Base-by-base conservation (phyloP, 2,329 filamentous ascomycete genomes). In the Capronia americana region DNA sequence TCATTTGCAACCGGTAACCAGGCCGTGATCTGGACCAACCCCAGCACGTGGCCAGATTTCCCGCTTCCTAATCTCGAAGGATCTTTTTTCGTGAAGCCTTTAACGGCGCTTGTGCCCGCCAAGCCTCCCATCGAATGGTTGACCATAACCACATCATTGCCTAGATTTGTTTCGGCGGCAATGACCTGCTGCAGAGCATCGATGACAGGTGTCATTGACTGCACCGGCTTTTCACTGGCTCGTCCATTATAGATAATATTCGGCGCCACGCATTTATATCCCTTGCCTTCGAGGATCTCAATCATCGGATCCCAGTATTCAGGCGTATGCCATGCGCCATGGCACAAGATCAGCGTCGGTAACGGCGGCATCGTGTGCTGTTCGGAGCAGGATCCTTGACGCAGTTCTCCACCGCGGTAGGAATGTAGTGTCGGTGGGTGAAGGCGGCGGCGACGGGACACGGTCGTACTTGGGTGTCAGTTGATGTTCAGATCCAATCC, bases 11-110 rank as follows among this genome's bases (percentile, higher is more conserved):
- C 23, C 2, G 76, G 58, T 8, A 73, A 76, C 68, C 80, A 84
- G 17, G 81, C 82, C 0, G 82, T 80, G 14, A 83, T 79, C 57
- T 82, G 74, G 51, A 81, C 75, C 4, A 83, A 69, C 2, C 81
- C 83, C 34, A 83, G 75, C 3, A 82, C 80, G 55, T 74, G 73
- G 32, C 82, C 81, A n/a, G 64, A 63, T 2, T 50, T 65, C 10
- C 32, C 32, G 24, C 41, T 48, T 20, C 23, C 23, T n/a, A 57
- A 32, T 14, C 48, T 32, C 23, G 65, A 65, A 44, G 56, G 28
- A 23, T 65, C 53, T 48, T 66, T 57, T 23, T 46, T 53, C 23
- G 66, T 66, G 41, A 68, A 59, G 51, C 63, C 66, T 38, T 51
- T 63, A 41, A 66, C 41, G 24, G 66, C 63, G 41, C 57, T 66